Evolutionary conservation across 2,329 filamentous ascomycete genomes (phyloP), one percentile per base, ranked within the genome.

Genomic region (Neonectria faginata): DNA sequence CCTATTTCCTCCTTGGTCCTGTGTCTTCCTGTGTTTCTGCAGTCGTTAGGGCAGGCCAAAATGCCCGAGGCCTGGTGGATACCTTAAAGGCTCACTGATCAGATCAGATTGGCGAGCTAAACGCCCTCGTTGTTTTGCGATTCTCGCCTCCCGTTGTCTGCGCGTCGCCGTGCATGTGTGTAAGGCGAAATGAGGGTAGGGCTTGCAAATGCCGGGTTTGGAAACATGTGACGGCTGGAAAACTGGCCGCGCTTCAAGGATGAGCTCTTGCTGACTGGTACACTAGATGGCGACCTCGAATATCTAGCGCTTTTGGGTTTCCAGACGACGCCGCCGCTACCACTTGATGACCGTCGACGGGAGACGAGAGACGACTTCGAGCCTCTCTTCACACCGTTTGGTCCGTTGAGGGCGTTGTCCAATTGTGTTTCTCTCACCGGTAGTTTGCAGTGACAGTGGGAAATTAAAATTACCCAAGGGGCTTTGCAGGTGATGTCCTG

Each of bases 71-170:
- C 67, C 69, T 54, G 41, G 66, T 64, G 57, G 62, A 60, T 57
- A 52, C 45, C 8, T 53, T 51, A 57, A 41, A 39, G 57, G 57
- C 56, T 66, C 57, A 41, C 22, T 44, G 56, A 67, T 54, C 36
- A 47, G 57, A 64, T 62, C 41, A 70, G 64, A 74, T 74, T 74
- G 71, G 72, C 69, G 65, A 69, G 68, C 62, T 72, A 74, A 64
- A 73, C 71, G 73, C 71, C 70, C 50, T 45, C 55, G 22, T 51
- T 62, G 25, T 62, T 64, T 64, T 47, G 52, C 31, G 54, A 51
- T 29, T 33, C 29, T 33, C 12, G 29, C 16, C 33, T 42, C 27
- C 44, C 27, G 29, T 54, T 60, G 20, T 57, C 57, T 55, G 45
- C 57, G 52, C 27, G 47, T 51, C n/a, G n/a, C 47, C 36, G 12